Percentiles rank a stretch among this genome's conserved stretches.
These are phyloP conservation scores for Aspergillus cavernicola DNA, from an alignment of 495 filamentous ascomycete species.

Conservation along the genomic window DNA sequence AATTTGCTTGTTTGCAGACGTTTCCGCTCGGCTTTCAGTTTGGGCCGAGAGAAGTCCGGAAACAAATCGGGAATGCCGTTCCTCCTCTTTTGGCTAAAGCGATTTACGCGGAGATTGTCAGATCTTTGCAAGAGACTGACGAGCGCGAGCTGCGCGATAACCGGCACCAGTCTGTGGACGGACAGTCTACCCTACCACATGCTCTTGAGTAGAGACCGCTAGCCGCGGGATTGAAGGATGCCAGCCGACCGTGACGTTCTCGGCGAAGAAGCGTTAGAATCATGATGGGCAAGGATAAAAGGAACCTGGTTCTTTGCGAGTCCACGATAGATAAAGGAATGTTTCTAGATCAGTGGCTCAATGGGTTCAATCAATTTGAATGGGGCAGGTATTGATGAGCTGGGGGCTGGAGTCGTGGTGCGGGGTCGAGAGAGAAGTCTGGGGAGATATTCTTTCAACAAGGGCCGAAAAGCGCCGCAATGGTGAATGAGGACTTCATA, in stretches of 20 bases:
- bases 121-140: conserved; percentile 57
- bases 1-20: conserved; percentile 71
- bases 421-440: not conserved
- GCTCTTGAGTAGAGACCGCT: not conserved
- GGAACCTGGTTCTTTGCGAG: not conserved
- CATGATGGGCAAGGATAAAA: not conserved
- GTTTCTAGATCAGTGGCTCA: not conserved
- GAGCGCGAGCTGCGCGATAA: conserved; percentile 22
- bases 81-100: conserved; percentile 60
- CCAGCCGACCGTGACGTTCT: conserved; percentile 12
- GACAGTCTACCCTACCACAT: no score
- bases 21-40: conserved; percentile 70
- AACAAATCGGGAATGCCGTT: conserved; percentile 87
- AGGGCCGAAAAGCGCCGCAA: conserved; percentile 4
- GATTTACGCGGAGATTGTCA: conserved; percentile 56
- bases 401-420: not conserved
- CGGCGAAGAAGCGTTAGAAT: not conserved
- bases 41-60: conserved; percentile 39
- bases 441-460: not conserved
- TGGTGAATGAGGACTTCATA: not conserved
- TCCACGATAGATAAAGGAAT: not conserved
- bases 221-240: conserved; percentile 14
- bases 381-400: not conserved
- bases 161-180: no score
- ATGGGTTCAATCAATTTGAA: not conserved